Conservation (phyloP, 768 basidiomycete genomes). For the Mycena polygramma region DNA sequence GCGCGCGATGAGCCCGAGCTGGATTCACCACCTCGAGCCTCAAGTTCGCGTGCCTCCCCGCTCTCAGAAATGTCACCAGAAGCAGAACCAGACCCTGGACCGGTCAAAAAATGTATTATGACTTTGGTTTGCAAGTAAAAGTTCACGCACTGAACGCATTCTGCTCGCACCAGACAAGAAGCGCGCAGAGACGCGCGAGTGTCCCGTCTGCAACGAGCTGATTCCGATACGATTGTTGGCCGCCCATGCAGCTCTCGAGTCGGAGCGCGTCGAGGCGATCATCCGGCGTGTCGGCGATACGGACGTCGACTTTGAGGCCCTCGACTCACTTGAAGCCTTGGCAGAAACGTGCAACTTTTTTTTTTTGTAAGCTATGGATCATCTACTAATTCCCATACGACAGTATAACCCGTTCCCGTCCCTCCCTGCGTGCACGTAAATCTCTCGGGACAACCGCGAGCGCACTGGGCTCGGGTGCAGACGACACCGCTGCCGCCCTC, state of each 20-base stretch:
- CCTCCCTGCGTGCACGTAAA: slow-evolving; percentile 57
- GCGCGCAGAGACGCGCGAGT: slow-evolving; percentile 80
- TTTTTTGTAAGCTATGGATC: neutral
- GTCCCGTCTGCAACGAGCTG: slow-evolving; percentile 79
- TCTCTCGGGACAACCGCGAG: slow-evolving; percentile 44
- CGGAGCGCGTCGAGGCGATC: slow-evolving; percentile 77
- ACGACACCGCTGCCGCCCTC: slow-evolving; percentile 38
- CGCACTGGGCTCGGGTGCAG: neutral
- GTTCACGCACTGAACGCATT: neutral
- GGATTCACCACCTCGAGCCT: slow-evolving; percentile 40
- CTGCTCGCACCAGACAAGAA: slow-evolving; percentile 47
- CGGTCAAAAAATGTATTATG: slow-evolving; percentile 56
- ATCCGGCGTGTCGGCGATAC: slow-evolving; percentile 72
- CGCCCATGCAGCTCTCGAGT: slow-evolving; percentile 74
- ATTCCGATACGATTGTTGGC: slow-evolving; percentile 82
- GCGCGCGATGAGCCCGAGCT: slow-evolving; percentile 48
- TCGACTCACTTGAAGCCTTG: slow-evolving; percentile 45
- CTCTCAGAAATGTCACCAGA: slow-evolving; percentile 52
- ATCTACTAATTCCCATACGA: slow-evolving; percentile 2
- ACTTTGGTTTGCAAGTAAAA: neutral
- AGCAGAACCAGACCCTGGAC: slow-evolving; percentile 48
- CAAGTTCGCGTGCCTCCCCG: slow-evolving; percentile 31
- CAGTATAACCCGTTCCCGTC: slow-evolving; percentile 55
- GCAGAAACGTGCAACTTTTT: slow-evolving; percentile 61
- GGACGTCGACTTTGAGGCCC: slow-evolving; percentile 66